Conservation (phyloP, 495 filamentous ascomycete genomes). For the Neurospora sp. region DNA sequence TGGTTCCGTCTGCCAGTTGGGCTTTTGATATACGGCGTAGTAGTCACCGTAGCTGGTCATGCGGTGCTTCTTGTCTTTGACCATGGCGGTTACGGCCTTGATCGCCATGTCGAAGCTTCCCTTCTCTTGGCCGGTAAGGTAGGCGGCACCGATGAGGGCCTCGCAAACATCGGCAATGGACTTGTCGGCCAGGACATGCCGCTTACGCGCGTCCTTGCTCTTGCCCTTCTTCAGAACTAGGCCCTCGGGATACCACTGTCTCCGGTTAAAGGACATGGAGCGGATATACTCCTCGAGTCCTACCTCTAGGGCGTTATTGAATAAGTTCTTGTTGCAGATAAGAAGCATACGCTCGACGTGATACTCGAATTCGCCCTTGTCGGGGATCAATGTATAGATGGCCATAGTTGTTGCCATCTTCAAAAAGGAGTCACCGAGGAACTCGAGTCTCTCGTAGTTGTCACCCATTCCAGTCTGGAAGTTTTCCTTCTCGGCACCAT, state of each 20-base stretch:
- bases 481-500: constrained; percentile 58
- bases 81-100: constrained; percentile 68
- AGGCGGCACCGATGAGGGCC: constrained; percentile 82
- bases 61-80: constrained; percentile 55
- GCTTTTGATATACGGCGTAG: constrained; percentile 55
- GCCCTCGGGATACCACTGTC: constrained; percentile 75
- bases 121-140: constrained; percentile 45
- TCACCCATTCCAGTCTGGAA: constrained; percentile 85
- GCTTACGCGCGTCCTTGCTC: constrained; percentile 26
- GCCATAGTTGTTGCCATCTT: constrained; percentile 93
- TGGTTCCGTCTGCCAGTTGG: constrained; percentile 55
- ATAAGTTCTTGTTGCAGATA: constrained; percentile 86
- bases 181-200: constrained; percentile 73
- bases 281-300: constrained; percentile 72
- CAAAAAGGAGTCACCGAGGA: constrained; percentile 86
- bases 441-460: constrained; percentile 93
- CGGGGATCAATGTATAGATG: constrained; percentile 63
- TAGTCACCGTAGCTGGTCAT: constrained; percentile 65
- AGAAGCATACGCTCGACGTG: constrained; percentile 87
- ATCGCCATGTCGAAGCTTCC: constrained; percentile 67
- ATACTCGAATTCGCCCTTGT: constrained; percentile 74
- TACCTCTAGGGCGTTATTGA: constrained; percentile 58
- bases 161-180: constrained; percentile 96
- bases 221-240: constrained; percentile 45
- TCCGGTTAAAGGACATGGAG: constrained; percentile 67